These are phyloP conservation scores for Begonia fuchsioides DNA, from an alignment of 306 rosid genomes.

Conservation along the genomic window DNA sequence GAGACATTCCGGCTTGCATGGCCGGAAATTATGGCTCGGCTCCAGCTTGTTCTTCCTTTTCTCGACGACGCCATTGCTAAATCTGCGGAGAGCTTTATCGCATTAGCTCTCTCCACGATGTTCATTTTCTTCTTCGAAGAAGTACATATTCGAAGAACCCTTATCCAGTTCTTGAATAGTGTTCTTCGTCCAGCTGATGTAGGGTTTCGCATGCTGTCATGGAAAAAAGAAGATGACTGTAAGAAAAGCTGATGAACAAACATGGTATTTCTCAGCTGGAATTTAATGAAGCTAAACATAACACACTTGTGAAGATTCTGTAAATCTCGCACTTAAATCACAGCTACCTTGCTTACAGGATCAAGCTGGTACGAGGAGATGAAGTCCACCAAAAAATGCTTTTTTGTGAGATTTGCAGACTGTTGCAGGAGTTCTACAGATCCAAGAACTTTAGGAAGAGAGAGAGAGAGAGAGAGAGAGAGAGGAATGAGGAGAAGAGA, in stretches of 20 bases:
- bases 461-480: slow-evolving; percentile 3
- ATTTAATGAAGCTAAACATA: too few species aligned
- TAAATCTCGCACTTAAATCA: not conserved
- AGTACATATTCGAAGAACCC: slow-evolving; percentile 30
- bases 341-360: not conserved
- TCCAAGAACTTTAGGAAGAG: slow-evolving; percentile 11
- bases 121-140: slow-evolving; percentile 33
- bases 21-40: slow-evolving; percentile 40
- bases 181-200: slow-evolving; percentile 32
- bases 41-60: slow-evolving; percentile 41
- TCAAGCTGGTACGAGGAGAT: not conserved
- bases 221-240: not conserved
- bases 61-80: slow-evolving; percentile 71
- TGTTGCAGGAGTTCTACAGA: slow-evolving; percentile 16
- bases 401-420: slow-evolving; percentile 10
- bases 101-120: slow-evolving; percentile 46
- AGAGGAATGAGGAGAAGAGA: slow-evolving; percentile 9
- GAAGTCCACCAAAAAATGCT: not conserved
- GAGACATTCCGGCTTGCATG: too few species aligned
- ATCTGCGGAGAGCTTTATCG: slow-evolving; percentile 61
- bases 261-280: too few species aligned
- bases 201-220: slow-evolving; percentile 30
- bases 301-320: not conserved
- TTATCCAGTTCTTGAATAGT: slow-evolving; percentile 50
- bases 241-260: not conserved